Evolutionary conservation across 805 yeast species (phyloP), one percentile per base, ranked within the genome.

Genomic region (Suhomyces vadensis): DNA sequence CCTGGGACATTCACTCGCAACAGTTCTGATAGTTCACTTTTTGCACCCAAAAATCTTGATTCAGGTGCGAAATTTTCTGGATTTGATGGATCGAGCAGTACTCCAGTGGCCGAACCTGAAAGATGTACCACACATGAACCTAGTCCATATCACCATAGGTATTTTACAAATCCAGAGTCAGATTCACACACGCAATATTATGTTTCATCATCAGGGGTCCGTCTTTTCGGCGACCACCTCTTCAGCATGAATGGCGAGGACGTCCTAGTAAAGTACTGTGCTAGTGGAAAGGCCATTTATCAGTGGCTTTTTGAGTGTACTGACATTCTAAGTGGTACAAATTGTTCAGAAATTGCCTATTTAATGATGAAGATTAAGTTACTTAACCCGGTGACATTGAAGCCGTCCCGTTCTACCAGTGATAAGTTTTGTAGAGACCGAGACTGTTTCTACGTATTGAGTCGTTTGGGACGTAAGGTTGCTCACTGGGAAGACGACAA

Each of bases 241-340:
- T 73, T 75, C 47, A 61, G 8, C 44, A 50, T 4, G 39, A 35
- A 44, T 9, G 52, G 43, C 22, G 43, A 55, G 20, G 55, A 56
- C 1, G 45, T 54, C 1, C 48, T 23, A 1, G 56, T 74, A 2
- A 65, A 71, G n/a, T 74, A 73, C 52, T 75, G 81, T 42, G 74
- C 87, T 49, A 75, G 86, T 1, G 95, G 97, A 0, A 85, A 85
- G 53, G 85, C 94, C 0, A 68, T 85, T 0, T 76, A 82, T 63
- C 97, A 90, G 56, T 92, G 96, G 96, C 56, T 92, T 5, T 74
- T 85, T 79, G 98, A 92, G 50, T 90, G 97, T 57, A 86, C 96
- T 0, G 94, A 87, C 55, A 69, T 83, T 1, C 60, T 82, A 51
- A 73, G 73, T 41, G 57, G 64, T 0, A 65, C 67, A 9, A 87